phyloP scores from a whole-genome alignment of 2,329 filamentous ascomycete species.

The Nakataea oryzae region DNA sequence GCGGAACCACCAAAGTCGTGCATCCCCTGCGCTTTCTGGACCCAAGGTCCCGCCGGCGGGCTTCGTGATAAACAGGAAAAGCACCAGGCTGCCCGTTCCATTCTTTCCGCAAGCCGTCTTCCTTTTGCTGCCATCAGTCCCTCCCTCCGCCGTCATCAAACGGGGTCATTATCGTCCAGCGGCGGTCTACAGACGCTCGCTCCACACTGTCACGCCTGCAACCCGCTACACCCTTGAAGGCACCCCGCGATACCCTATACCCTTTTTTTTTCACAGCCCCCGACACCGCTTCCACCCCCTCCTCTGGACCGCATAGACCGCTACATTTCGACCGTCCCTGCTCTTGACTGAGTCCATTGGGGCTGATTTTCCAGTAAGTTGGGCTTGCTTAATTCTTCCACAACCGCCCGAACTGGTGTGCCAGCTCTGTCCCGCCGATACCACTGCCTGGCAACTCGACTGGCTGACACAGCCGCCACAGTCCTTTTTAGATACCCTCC shows the following conservation, averaged over 20 bases:
- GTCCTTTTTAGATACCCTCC: neutral
- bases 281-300: neutral
- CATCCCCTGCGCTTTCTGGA: neutral
- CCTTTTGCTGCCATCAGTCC: neutral
- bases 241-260: neutral
- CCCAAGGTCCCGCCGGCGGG: neutral
- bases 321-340: neutral
- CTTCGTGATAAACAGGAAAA: neutral
- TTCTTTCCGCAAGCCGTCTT: neutral
- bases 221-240: neutral
- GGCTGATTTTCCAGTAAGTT: neutral
- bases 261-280: neutral
- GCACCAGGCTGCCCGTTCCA: neutral
- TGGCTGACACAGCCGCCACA: neutral
- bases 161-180: neutral
- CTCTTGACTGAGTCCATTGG: constrained; percentile 4
- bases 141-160: neutral
- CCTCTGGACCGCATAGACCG: neutral
- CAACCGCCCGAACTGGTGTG: neutral
- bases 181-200: neutral
- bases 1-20: neutral
- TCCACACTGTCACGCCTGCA: neutral
- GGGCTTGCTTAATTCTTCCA: neutral
- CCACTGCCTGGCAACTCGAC: too few species aligned
- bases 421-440: neutral